Base-by-base conservation (phyloP, 768 basidiomycete genomes). In the Daedaleopsis sinensis region DNA sequence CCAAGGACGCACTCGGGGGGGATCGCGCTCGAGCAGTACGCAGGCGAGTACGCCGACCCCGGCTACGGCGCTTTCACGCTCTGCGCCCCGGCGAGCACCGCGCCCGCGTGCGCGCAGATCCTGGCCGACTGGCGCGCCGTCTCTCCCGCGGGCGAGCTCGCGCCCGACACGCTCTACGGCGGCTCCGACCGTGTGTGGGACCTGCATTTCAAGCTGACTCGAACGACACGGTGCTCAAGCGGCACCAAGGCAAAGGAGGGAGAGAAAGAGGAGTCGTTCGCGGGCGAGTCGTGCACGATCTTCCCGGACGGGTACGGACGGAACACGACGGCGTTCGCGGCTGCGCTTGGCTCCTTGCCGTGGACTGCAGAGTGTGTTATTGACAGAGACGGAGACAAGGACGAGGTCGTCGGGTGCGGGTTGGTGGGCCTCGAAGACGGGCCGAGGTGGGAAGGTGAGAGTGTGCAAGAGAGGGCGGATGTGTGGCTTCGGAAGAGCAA, bases 221-320 rank as follows among this genome's bases (percentile, higher is more conserved):
- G 18, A 2, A 23, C 27, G 27, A 3, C 27, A 7, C 27, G 12
- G 13, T 55, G 36, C 18, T 24, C 54, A 3, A 23, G n/a, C 23
- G 54, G 12, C 21, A 16, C 52, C n/a, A 32, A n/a, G n/a, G n/a
- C 7, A 32, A 7, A 7, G 7, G 27, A 32, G 27, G 27, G 27
- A 3, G 27, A 32, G 27, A 7, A 7, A 3, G 27, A 21, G 18
- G 39, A 65, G 15, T 32, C 52, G 8, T 79, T 76, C 52, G 27
- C n/a, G 1, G n/a, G 70, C 2, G n/a, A 52, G 15, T 48, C 67
- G 3, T 67, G 72, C 12, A 60, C 59, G 1, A 62, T 77, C 5
- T 78, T 72, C 63, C 71, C 75, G 0, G 15, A 70, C 1, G 77
- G 79, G 5, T 78, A 73, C 48, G 78, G 79, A 16, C 67, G 60